A percentile compares a stretch with the other conserved stretches of the same genome.
Evolutionary conservation across 768 basidiomycete genomes (phyloP).

Genomic region (Naganishia vaughanmartiniae): DNA sequence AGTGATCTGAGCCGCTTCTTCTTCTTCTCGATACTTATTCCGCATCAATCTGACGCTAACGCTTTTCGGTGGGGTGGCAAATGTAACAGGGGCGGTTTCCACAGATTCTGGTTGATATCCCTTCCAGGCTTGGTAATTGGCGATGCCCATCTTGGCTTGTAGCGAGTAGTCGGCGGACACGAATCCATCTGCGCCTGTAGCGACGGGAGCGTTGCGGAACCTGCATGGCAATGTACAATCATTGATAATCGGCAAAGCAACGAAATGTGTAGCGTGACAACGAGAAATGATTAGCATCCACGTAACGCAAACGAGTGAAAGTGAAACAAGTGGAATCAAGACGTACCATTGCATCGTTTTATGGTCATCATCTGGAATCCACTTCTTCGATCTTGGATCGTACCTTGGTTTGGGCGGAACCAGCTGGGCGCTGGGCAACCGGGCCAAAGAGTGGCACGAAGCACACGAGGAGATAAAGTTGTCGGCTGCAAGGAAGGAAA

Average conservation of each 20-base stretch:
- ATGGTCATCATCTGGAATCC: neutral
- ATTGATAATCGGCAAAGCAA: too few species aligned
- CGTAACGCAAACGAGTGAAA: too few species aligned
- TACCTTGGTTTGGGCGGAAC: neutral
- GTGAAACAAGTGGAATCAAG: neutral
- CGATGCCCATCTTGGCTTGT: neutral
- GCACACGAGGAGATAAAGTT: neutral
- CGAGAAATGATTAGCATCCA: neutral
- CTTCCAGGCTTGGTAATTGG: neutral
- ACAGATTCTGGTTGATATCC: too few species aligned
- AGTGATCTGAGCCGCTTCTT: too few species aligned
- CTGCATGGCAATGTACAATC: too few species aligned
- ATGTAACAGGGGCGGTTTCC: too few species aligned
- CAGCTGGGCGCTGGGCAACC: neutral
- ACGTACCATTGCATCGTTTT: neutral
- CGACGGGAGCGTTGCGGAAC: neutral
- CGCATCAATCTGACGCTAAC: too few species aligned
- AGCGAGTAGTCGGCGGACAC: neutral
- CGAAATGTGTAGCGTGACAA: neutral
- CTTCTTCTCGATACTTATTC: too few species aligned
- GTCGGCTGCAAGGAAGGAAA: neutral
- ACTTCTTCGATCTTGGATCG: neutral
- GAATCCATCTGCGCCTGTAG: neutral
- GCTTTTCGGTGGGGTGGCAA: too few species aligned
- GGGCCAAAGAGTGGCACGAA: neutral